Evolutionary conservation across 805 yeast genomes (phyloP).

Genomic region (Sugiyamaella qingdaonensis): DNA sequence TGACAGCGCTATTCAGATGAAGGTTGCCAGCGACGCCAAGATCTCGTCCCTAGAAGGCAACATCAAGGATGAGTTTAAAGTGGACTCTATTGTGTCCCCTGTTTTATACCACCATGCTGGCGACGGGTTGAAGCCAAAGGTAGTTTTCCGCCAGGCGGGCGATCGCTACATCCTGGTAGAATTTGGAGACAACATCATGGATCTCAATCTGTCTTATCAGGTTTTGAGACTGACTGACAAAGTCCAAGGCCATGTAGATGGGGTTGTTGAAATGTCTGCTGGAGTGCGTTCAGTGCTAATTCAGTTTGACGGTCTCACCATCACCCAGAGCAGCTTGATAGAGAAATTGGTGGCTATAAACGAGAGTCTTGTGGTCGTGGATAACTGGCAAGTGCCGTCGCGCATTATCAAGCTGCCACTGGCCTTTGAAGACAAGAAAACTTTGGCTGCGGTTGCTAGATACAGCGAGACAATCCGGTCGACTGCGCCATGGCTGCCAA

Average conservation of each 20-base stretch:
- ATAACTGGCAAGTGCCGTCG: conserved; percentile 83
- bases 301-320: conserved; percentile 65
- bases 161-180: conserved; percentile 89
- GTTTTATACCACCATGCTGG: conserved; percentile 51
- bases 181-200: conserved; percentile 86
- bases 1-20: conserved; percentile 63
- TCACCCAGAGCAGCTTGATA: conserved; percentile 60
- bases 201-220: conserved; percentile 78
- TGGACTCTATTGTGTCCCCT: conserved; percentile 57
- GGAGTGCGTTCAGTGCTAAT: conserved; percentile 94
- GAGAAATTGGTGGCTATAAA: conserved; percentile 69
- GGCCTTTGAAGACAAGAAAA: conserved; percentile 92
- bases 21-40: conserved; percentile 51
- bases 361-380: conserved; percentile 63
- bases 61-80: conserved; percentile 57
- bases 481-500: conserved; percentile 96
- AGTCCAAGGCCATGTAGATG: conserved; percentile 64
- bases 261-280: conserved; percentile 92
- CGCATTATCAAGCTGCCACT: conserved; percentile 82
- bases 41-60: conserved; percentile 22
- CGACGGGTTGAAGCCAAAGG: conserved; percentile 54
- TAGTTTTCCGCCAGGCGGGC: conserved; percentile 93
- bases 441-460: conserved; percentile 84
- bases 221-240: conserved; percentile 75
- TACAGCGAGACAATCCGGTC: conserved; percentile 91